Percentiles rank a stretch among this genome's conserved stretches.
Evolutionary conservation across 2,329 filamentous ascomycete species (phyloP).

Genomic region (Neonectria hederae): DNA sequence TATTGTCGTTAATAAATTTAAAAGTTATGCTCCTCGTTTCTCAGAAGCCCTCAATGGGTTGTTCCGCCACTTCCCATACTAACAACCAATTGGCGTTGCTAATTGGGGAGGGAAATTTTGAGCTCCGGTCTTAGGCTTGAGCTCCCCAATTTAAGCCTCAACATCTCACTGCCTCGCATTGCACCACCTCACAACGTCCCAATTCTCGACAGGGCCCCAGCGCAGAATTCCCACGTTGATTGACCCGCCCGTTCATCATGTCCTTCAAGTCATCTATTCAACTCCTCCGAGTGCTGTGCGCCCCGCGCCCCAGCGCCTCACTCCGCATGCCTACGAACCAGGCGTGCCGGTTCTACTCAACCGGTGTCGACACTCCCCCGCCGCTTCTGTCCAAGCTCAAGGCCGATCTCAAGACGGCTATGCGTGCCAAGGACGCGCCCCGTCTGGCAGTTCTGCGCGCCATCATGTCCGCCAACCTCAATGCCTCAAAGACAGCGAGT

Average conservation of each 20-base stretch:
- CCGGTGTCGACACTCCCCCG: slow-evolving; percentile 50
- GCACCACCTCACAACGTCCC: slow-evolving; percentile 13
- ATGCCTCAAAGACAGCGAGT: slow-evolving; percentile 75
- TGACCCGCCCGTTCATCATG: slow-evolving; percentile 28
- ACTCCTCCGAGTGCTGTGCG: slow-evolving; percentile 40
- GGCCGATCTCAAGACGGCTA: slow-evolving; percentile 70
- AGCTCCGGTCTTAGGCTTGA: slow-evolving; percentile 30
- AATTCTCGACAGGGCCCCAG: background rate
- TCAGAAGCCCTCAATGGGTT: background rate
- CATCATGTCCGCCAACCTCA: slow-evolving; percentile 75
- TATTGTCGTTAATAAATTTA: background rate
- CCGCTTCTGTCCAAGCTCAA: slow-evolving; percentile 64
- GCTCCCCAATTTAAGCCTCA: slow-evolving; percentile 18
- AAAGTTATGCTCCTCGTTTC: background rate
- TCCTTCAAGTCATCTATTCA: slow-evolving; percentile 36
- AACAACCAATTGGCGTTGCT: slow-evolving; percentile 32
- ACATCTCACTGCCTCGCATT: slow-evolving; percentile 7
- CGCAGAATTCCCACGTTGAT: background rate
- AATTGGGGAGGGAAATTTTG: slow-evolving; percentile 36
- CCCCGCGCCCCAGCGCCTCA: slow-evolving; percentile 25
- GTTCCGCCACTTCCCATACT: background rate
- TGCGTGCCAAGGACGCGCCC: slow-evolving; percentile 70
- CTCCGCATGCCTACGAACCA: slow-evolving; percentile 28
- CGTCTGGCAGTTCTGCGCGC: slow-evolving; percentile 75
- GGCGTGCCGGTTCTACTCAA: slow-evolving; percentile 46